Percentiles rank a stretch among this genome's conserved stretches.
Conservation (phyloP, 371 early-diverging fungal genomes). For the Furculomyces boomerangus region DNA sequence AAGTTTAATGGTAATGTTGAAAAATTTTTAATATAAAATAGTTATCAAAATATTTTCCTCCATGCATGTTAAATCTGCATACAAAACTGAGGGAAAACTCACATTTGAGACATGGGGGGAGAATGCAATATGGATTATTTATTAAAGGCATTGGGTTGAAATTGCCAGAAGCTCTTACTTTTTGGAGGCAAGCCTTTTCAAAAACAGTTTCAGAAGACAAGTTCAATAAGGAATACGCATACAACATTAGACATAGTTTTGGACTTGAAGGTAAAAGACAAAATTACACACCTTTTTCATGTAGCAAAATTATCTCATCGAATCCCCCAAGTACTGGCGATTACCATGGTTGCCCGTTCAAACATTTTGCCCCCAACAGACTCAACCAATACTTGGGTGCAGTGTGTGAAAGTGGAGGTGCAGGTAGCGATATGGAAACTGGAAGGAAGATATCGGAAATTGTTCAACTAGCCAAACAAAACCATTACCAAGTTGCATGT, state of each 20-base stretch:
- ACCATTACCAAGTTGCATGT: slow-evolving; percentile 89
- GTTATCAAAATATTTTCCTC: slow-evolving; percentile 53
- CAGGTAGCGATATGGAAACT: slow-evolving; percentile 10
- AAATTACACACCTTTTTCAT: slow-evolving; percentile 82
- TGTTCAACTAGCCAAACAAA: slow-evolving; percentile 35
- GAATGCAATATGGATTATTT: slow-evolving; percentile 86
- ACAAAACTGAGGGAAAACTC: slow-evolving; percentile 40
- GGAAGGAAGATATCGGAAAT: slow-evolving; percentile 41
- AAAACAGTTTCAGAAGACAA: slow-evolving; percentile 59
- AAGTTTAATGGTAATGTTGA: background rate
- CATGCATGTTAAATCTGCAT: slow-evolving; percentile 81
- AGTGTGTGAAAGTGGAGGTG: background rate
- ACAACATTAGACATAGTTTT: slow-evolving; percentile 95
- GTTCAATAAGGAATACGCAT: slow-evolving; percentile 88
- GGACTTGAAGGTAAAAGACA: slow-evolving; percentile 93
- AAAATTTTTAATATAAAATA: background rate
- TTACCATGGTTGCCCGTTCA: slow-evolving; percentile 93
- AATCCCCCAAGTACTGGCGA: slow-evolving; percentile 61
- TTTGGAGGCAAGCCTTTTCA: slow-evolving; percentile 69
- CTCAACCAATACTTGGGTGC: slow-evolving; percentile 33
- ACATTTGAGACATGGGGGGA: slow-evolving; percentile 75
- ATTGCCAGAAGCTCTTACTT: slow-evolving; percentile 77
- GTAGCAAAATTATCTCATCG: slow-evolving; percentile 63
- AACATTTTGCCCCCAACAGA: slow-evolving; percentile 45
- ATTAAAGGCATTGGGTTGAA: slow-evolving; percentile 86